These are phyloP conservation scores for Podaxis sp. DNA, from an alignment of 768 basidiomycete species.

Conservation along the genomic window DNA sequence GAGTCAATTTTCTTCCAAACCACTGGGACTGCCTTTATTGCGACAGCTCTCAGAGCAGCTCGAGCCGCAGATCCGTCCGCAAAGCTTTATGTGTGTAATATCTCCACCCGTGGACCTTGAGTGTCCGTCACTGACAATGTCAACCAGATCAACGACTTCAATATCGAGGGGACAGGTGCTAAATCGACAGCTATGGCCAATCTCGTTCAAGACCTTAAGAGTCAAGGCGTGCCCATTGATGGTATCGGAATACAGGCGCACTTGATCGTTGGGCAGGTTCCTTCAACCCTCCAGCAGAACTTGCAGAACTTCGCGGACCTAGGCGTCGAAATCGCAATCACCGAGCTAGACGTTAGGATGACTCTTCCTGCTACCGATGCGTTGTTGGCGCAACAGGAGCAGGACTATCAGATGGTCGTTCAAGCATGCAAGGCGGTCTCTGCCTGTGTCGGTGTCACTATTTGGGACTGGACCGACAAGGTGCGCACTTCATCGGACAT, in stretches of 20 bases:
- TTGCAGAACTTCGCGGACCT: slow-evolving; percentile 51
- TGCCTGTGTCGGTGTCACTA: slow-evolving; percentile 39
- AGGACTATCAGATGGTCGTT: slow-evolving; percentile 54
- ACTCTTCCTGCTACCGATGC: slow-evolving; percentile 47
- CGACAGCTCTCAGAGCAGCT: slow-evolving; percentile 48
- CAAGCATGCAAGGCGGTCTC: slow-evolving; percentile 45
- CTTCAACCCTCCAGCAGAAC: slow-evolving; percentile 43
- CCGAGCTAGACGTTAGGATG: slow-evolving; percentile 63
- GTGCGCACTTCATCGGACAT: slow-evolving; percentile 14
- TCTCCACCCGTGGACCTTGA: background rate
- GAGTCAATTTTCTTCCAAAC: slow-evolving; percentile 54
- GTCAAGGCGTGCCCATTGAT: slow-evolving; percentile 46
- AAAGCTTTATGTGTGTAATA: slow-evolving; percentile 48
- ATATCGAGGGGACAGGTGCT: slow-evolving; percentile 40
- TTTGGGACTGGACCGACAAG: slow-evolving; percentile 45
- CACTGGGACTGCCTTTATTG: slow-evolving; percentile 44
- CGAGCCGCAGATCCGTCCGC: slow-evolving; percentile 53
- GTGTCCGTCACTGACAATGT: background rate
- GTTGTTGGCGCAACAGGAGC: slow-evolving; percentile 49
- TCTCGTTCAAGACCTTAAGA: slow-evolving; percentile 44
- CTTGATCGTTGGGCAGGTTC: slow-evolving; percentile 54
- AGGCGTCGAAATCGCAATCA: slow-evolving; percentile 63
- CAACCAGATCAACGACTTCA: slow-evolving; percentile 36
- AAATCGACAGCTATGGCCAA: slow-evolving; percentile 56
- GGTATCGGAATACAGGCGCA: slow-evolving; percentile 58